phyloP scores from a whole-genome alignment of 108 stramenopile species.

The Stephanodiscus minutulus region DNA sequence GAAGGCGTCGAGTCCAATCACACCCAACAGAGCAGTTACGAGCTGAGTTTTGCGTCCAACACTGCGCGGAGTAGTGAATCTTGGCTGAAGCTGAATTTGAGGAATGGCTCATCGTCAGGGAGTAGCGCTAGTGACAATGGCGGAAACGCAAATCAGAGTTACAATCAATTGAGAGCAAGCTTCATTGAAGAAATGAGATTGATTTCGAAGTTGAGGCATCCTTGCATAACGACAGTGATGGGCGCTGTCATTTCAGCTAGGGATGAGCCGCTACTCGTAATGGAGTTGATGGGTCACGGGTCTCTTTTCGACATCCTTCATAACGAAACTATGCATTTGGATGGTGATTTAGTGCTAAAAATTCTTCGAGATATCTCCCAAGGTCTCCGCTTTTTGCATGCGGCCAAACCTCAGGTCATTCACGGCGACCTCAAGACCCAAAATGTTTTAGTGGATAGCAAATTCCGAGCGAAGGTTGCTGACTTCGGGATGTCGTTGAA shows the following conservation, averaged over 20 bases:
- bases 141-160: too few species aligned
- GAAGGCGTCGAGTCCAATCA: too few species aligned
- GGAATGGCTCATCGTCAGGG: too few species aligned
- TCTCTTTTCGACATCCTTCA: slow-evolving; percentile 64
- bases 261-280: slow-evolving; percentile 62
- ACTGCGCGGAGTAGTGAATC: too few species aligned
- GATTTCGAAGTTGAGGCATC: too few species aligned
- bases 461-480: slow-evolving; percentile 64
- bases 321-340: slow-evolving; percentile 52
- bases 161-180: too few species aligned
- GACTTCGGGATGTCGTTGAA: slow-evolving; percentile 63
- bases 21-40: too few species aligned
- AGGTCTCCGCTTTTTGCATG: slow-evolving; percentile 69
- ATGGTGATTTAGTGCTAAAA: slow-evolving; percentile 53
- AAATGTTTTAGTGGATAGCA: slow-evolving; percentile 63
- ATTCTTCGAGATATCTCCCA: slow-evolving; percentile 64
- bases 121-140: too few species aligned
- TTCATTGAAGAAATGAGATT: too few species aligned
- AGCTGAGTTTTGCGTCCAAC: too few species aligned
- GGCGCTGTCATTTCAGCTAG: slow-evolving; percentile 45
- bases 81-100: too few species aligned
- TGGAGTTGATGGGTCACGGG: slow-evolving; percentile 74
- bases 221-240: slow-evolving; percentile 21
- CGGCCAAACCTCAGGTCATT: slow-evolving; percentile 59
- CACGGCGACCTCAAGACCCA: slow-evolving; percentile 65